Evolutionary conservation across 768 basidiomycete species (phyloP), one percentile per base, ranked within the genome.

Genomic region (Boletus tylopilopsis): DNA sequence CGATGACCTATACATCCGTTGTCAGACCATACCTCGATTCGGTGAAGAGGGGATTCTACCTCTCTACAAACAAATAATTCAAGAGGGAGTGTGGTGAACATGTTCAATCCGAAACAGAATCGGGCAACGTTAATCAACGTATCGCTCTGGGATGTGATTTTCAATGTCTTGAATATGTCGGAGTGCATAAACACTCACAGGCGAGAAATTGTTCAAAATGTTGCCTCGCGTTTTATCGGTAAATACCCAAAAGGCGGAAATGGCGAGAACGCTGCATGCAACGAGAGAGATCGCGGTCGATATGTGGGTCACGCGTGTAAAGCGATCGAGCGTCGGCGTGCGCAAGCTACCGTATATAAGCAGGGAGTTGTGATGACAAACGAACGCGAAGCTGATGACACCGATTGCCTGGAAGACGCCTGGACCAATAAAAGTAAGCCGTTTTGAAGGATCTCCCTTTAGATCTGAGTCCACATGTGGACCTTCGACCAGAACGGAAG

Each of bases 61-160:
- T 99, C 96, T 72, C 96, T 80, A 63, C 96, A 99, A 22, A 99
- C 96, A 64, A 98, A 99, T 13, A 94, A 74, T 60, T 99, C 96
- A 34, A 99, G 75, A 1, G 96, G 96, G 19, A 97, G 80, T 0
- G 96, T 99, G 1, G 94, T 94, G 61, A 97, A 96, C 96, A 98
- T 99, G 68, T 95, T 96, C 55, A 94, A 67, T 11, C 93, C 94
- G 63, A 94, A 93, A 63, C 89, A 93, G 58, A 96, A 90, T 15
- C 96, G 80, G 3, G 96, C 96, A 44, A 98, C 75, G 62, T 98
- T 98, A 71, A 98, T 96, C 49, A 97, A 59, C n/a, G 84, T 80
- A 61, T 95, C 90, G 55, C 78, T 76, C 83, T 89, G 60, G 9
- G 6, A 18, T 48, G 5, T 44, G n/a, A 41, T n/a, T 19, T 10